These are phyloP conservation scores for Termitomyces sp. DNA, from an alignment of 768 basidiomycete species.

Conservation along the genomic window DNA sequence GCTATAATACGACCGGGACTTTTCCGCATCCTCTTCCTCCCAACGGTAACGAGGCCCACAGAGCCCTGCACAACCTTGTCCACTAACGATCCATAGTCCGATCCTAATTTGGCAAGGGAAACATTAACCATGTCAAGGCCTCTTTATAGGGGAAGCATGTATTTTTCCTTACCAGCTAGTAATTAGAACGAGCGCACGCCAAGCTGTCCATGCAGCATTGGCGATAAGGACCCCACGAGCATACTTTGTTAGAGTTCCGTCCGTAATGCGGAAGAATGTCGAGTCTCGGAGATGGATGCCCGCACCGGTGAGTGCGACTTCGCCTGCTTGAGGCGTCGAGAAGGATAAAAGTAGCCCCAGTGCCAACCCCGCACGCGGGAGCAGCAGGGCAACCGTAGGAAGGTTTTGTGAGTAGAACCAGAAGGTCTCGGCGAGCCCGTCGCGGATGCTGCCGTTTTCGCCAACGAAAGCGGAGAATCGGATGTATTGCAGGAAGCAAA, in stretches of 20 bases:
- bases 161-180: slow-evolving; percentile 58
- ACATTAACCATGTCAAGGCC: neutral
- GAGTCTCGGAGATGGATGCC: slow-evolving; percentile 56
- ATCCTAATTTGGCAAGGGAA: slow-evolving; percentile 41
- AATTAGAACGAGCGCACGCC: slow-evolving; percentile 69
- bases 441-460: slow-evolving; percentile 43
- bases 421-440: slow-evolving; percentile 75
- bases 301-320: slow-evolving; percentile 44
- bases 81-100: slow-evolving; percentile 78
- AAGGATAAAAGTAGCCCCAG: slow-evolving; percentile 72
- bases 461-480: slow-evolving; percentile 66
- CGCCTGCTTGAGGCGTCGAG: slow-evolving; percentile 47
- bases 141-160: neutral
- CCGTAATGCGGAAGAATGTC: slow-evolving; percentile 66
- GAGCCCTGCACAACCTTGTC: slow-evolving; percentile 74
- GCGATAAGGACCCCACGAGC: slow-evolving; percentile 77
- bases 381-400: slow-evolving; percentile 75
- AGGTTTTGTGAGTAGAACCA: slow-evolving; percentile 84
- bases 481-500: slow-evolving; percentile 81
- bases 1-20: slow-evolving; percentile 49
- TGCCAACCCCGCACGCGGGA: slow-evolving; percentile 79
- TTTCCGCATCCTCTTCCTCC: slow-evolving; percentile 79
- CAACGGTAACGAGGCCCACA: slow-evolving; percentile 82
- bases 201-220: slow-evolving; percentile 80
- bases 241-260: slow-evolving; percentile 73